Evolutionary conservation across 495 filamentous ascomycete species (phyloP), one percentile per base, ranked within the genome.

Genomic region (Achaetomiella virescens): DNA sequence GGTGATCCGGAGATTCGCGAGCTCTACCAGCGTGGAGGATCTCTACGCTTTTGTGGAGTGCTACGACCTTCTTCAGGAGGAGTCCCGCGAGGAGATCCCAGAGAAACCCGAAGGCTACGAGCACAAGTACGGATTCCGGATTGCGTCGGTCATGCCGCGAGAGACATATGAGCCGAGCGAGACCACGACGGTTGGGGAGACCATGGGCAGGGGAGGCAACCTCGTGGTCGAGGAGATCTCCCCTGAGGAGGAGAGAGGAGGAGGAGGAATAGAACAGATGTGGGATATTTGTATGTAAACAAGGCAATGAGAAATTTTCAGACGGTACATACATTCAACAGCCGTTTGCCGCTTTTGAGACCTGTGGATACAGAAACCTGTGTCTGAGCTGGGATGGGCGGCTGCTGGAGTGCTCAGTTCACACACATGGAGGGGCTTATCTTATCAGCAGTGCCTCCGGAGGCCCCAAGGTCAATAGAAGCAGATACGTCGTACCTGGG

Each of bases 11-110:
- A 79, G 75, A 46, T 97, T 98, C 61, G 61, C 73, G 1, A 72
- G 76, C 3, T 73, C 81, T 2, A 81, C 85, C 1, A 74, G 75
- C 1, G 72, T 97, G 25, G 93, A 98, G 66, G 91, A 96, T 62
- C 71, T 98, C 0, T 97, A 98, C 70, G 95, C 92, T 1, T 96
- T 95, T 70, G 91, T 97, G 2, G 95, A 97, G 64, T 97, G 93
- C 70, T 85, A 92, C 67, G 85, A 90, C 49, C 54, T 84, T 0
- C 57, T 91, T 9, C 67, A 75, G 31, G 63, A 63, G 17, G 68
- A 69, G 20, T 61, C 70, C 11, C 48, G 60, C 10, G 73, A 70
- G 9, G 58, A 67, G 20, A 63, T 65, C n/a, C 66, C 68, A 0
- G 58, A 69, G 33, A 73, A 82, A 61, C 91, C 91, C 0, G 72